Evolutionary conservation across 345 rosid genomes (phyloP).

Genomic region (Populus euphratica): DNA sequence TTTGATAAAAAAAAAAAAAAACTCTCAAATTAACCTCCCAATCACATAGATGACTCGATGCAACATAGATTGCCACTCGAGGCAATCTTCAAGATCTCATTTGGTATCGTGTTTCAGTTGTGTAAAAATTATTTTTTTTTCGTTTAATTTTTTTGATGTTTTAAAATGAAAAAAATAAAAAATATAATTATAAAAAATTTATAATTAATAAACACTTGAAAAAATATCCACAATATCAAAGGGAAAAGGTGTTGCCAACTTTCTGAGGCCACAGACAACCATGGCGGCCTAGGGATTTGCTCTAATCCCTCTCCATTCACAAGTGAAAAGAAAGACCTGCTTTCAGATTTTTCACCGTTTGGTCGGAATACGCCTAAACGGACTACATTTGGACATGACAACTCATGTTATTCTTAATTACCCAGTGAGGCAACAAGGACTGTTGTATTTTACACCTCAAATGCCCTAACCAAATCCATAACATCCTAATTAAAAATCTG

Average conservation of each 20-base stretch:
- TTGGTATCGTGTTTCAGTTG: no score
- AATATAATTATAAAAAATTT: no score
- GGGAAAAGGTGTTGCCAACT: neutral
- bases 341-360: neutral
- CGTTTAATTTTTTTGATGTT: no score
- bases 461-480: no score
- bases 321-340: neutral
- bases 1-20: no score
- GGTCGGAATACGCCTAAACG: neutral
- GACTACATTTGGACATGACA: no score
- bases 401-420: neutral
- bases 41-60: neutral
- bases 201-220: no score
- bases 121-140: no score
- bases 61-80: neutral
- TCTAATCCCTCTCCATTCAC: neutral
- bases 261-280: neutral
- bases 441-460: neutral
- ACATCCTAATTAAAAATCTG: no score
- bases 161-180: no score
- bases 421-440: no score
- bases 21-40: neutral
- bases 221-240: no score
- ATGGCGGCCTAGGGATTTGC: neutral
- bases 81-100: neutral